Base-by-base conservation (phyloP, 2,329 filamentous ascomycete species). In the Beauveria pseudobassiana region DNA sequence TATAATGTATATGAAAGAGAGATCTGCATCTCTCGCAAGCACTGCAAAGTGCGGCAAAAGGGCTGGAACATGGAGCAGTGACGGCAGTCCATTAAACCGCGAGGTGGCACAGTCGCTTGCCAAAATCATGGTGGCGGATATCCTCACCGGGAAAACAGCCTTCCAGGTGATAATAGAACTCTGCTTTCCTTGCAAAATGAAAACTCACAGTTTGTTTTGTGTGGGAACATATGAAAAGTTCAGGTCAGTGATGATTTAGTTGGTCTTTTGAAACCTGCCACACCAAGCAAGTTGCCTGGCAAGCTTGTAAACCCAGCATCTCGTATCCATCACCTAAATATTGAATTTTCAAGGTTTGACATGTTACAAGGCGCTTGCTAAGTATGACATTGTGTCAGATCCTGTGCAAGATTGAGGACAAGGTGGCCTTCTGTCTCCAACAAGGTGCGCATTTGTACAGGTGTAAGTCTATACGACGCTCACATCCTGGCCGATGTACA, bases 281-380 rank as follows among this genome's bases (percentile, higher is more conserved):
- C 7, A 9, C 9, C 6, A n/a, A 45, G 20, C 5, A 7, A 30
- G 5, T 18, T 34, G 3, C 38, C 26, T 43, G 42, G 42, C 34
- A 20, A 22, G 22, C 20, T n/a, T 30, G 5, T 20, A 26, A 24
- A 38, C 26, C 38, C 45, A 18, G 5, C 1, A 18, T 38, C 48
- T 59, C 57, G 57, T 60, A 60, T 53, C 38, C 6, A 18, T 18
- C 16, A 5, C 42, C 16, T 60, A 2, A 20, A 43, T 46, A 38
- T 53, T 26, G 24, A 38, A 7, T 48, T 10, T 53, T 8, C 18
- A 28, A 48, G 20, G 48, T 53, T 20, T 48, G 50, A 38, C 58
- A n/a, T 60, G 40, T 16, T 60, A 60, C 58, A 60, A 46, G 22
- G 50, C 57, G 57, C 42, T 42, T 45, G 26, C 14, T 38, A 46